Base-by-base conservation (phyloP, 306 rosid genomes). In the Prinsepia uniflora region DNA sequence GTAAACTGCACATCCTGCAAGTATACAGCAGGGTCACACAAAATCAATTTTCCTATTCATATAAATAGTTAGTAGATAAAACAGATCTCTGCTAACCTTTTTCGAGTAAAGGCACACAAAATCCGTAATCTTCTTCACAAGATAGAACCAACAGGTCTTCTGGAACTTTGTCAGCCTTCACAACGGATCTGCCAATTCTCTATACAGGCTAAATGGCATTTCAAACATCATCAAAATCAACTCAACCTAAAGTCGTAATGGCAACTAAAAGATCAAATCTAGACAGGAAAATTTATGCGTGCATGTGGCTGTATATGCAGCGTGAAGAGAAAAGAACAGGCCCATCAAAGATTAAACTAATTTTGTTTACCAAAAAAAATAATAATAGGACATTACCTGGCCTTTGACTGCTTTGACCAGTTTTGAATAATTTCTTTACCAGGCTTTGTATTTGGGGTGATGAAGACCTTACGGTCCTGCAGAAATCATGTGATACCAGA, bases 381-480 rank as follows among this genome's bases (percentile, higher is more conserved):
- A 45, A 45, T 45, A 42, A 42, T 34, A 67, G 4, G 60, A 56
- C 6, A 50, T 34, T 78, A 91, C 99, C 90, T 89, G 87, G 45
- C 99, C 99, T 59, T 77, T 83, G 60, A 95, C 96, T 49, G 93
- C 90, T 75, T 74, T 87, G 15, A 86, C 91, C 85, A 95, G 83
- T 48, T 79, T 81, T 53, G 89, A 85, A 95, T 74, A 24, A 78
- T 83, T 75, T 86, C 99, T 81, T 74, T 89, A 70, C 91, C 87
- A 17, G 99, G 99, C 74, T 91, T 91, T 54, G 89, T 85, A 74
- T 80, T 91, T 70, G 92, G 87, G 71, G 97, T 95, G 83, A 89
- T 76, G 81, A 89, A 84, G 68, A 91, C 96, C 80, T 83, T 86
- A 72, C 79, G 83, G 73, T 90, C 99, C 99, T 91, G 84, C 75